phyloP scores from a whole-genome alignment of 2,329 filamentous ascomycete species.

The Ambrosiella cleistominuta region DNA sequence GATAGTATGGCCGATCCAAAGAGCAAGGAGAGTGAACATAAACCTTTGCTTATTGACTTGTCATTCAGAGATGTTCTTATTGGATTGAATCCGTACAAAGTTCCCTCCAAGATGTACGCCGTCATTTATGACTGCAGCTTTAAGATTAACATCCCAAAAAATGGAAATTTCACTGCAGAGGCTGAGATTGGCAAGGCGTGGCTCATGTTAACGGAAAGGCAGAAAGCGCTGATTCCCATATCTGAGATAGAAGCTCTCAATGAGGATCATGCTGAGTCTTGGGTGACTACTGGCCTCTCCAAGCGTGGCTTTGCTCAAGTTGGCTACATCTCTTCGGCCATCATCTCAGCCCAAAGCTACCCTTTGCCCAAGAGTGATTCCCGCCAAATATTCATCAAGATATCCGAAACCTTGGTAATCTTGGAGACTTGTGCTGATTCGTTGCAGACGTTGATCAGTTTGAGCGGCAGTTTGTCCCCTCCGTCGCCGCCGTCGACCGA shows the following conservation, averaged over 20 bases:
- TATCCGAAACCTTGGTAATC: conserved; percentile 73
- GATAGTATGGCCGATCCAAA: conserved; percentile 15
- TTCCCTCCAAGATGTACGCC: conserved; percentile 58
- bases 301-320: conserved; percentile 67
- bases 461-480: conserved; percentile 65
- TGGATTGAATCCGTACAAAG: conserved; percentile 64
- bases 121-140: conserved; percentile 64
- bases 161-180: conserved; percentile 43
- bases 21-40: conserved; percentile 18
- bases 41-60: conserved; percentile 54
- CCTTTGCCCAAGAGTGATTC: conserved; percentile 34
- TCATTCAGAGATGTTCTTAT: conserved; percentile 64
- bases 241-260: conserved; percentile 1
- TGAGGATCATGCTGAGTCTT: conserved; percentile 26
- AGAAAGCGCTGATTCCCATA: conserved; percentile 20
- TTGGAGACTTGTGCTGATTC: conserved; percentile 94
- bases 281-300: conserved; percentile 27
- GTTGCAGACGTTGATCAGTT: conserved; percentile 71
- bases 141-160: conserved; percentile 46
- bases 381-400: conserved; percentile 58
- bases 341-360: conserved; percentile 43
- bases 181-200: conserved; percentile 65
- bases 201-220: conserved; percentile 66
- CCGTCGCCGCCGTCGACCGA: conserved; percentile 68
- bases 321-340: conserved; percentile 71